Conservation (phyloP, 78 protist genomes). For the Dictyostelium purpureum region DNA sequence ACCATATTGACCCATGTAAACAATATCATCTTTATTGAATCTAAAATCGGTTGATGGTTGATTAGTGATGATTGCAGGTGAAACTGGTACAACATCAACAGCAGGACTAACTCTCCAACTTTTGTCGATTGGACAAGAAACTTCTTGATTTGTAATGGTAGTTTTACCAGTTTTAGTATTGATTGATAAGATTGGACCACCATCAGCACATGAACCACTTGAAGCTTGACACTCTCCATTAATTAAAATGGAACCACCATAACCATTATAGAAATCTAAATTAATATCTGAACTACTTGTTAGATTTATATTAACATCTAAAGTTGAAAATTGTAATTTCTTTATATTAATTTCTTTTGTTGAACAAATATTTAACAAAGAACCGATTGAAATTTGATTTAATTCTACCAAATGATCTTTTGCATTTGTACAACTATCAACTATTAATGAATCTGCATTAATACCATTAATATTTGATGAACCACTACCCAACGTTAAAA, state of each 20-base stretch:
- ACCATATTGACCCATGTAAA: slow-evolving; percentile 22
- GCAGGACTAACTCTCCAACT: slow-evolving; percentile 31
- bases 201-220: neutral
- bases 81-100: neutral
- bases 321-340: neutral
- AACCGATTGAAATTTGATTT: neutral
- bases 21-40: slow-evolving; percentile 6
- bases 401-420: neutral
- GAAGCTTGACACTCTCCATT: neutral
- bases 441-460: neutral
- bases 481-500: neutral
- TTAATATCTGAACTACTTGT: slow-evolving; percentile 7
- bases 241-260: neutral
- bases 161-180: neutral
- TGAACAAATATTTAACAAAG: neutral
- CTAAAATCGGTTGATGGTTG: neutral
- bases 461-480: neutral
- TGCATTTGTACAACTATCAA: neutral
- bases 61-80: slow-evolving; percentile 3
- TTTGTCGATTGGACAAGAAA: neutral
- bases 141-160: neutral
- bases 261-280: neutral
- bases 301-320: neutral
- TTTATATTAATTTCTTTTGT: neutral
- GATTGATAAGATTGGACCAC: neutral